Evolutionary conservation across 1,284 basidiomycete genomes (phyloP), one percentile per base, ranked within the genome.

Genomic region (Meira nashicola): DNA sequence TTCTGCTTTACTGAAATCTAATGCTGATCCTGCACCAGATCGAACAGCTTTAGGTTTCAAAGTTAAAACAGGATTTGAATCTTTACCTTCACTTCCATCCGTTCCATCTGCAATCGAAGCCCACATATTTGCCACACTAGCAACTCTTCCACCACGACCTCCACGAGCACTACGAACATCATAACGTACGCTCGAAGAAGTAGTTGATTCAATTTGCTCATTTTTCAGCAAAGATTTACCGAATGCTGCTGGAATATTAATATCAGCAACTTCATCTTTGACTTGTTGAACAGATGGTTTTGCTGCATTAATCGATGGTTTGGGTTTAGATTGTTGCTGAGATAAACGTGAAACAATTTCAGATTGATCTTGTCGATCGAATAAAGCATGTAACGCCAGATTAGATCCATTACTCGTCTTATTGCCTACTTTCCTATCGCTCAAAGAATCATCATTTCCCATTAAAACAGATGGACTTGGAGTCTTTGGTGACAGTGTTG

Each of bases 81-180:
- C 37, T 23, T 38, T 38, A n/a, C 17, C 11, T 44, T 23, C 21
- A 3, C 33, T 43, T 2, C 33, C 57, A 11, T 65, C 66, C 7
- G 59, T 66, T 17, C 68, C 69, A 5, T 65, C 65, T 7, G 66
- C 67, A 23, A 70, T 76, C 43, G 63, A 67, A 25, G 86, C 84
- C 88, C 88, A 90, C 23, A 90, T 80, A 4, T 86, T 83, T 0
- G 87, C 84, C 1, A 89, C 87, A 5, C 87, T 82, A 1, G 87
- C 82, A 14, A 90, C 89, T 54, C 84, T 83, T 10, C 88, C 89
- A 0, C 89, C 89, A 54, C 83, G 80, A 1, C 89, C 89, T 2
- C 89, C 88, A 23, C 88, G 83, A 10, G 88, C 88, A 41, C 87
- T 89, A 14, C 50, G 50, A 41, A 25, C 23, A 41, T 53, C 50